A percentile compares a stretch with the other conserved stretches of the same genome.
Conservation (phyloP, 2,329 filamentous ascomycete genomes). For the Gaeumannomyces sp. region DNA sequence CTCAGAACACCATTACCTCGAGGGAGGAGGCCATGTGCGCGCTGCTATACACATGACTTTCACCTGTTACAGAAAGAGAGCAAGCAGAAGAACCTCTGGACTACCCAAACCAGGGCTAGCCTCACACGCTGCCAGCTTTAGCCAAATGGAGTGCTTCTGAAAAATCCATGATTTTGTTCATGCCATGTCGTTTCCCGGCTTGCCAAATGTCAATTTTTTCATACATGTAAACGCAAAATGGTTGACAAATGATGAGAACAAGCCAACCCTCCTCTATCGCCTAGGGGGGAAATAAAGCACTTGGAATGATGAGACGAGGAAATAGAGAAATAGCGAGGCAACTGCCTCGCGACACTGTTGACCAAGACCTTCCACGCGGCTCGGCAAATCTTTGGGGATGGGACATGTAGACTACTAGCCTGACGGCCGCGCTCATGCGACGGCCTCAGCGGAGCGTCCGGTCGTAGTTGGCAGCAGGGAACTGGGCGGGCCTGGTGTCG, state of each 20-base stretch:
- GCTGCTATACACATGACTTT: neutral
- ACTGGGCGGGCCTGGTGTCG: constrained; percentile 42
- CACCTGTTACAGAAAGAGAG: neutral
- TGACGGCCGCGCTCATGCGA: neutral
- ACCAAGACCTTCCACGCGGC: neutral
- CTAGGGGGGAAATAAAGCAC: neutral
- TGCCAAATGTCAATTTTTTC: neutral
- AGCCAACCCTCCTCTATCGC: neutral
- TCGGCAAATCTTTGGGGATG: neutral
- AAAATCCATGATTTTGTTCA: neutral
- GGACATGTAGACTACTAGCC: neutral
- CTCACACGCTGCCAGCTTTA: neutral
- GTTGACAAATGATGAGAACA: neutral
- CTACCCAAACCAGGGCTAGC: neutral
- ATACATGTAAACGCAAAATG: neutral
- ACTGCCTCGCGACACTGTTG: neutral
- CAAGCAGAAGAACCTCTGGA: neutral
- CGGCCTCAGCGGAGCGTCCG: constrained; percentile 26
- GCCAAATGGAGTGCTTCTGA: neutral
- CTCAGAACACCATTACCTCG: neutral
- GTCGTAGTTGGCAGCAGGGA: constrained; percentile 54
- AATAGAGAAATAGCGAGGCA: neutral
- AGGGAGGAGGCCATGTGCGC: neutral
- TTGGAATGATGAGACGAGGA: neutral
- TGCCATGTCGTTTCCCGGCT: neutral